Percentiles rank a stretch among this genome's conserved stretches.
phyloP scores from a whole-genome alignment of 805 yeast species.

The Candida mattraensis region DNA sequence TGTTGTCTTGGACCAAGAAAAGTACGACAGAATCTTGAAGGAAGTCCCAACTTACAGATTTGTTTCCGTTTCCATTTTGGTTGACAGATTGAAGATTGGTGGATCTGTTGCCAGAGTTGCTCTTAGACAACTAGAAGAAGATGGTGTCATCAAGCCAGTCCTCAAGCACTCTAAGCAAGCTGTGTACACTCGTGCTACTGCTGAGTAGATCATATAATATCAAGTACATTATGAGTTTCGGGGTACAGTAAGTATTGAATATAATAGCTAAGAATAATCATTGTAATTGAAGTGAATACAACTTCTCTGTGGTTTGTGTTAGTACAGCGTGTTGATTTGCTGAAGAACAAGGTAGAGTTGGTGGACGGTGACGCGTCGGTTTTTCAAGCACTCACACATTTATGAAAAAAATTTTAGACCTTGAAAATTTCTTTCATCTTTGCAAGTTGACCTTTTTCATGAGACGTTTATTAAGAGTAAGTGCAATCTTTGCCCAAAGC shows the following conservation, averaged over 20 bases:
- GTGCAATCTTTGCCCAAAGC: constrained; percentile 7
- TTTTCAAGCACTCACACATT: too few relatives aligned
- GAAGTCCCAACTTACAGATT: constrained; percentile 99
- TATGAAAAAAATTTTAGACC: constrained; percentile 4
- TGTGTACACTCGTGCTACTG: constrained; percentile 87
- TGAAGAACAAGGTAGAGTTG: too few relatives aligned
- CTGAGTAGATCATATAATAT: constrained; percentile 46
- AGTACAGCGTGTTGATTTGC: too few relatives aligned
- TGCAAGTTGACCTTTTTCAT: too few relatives aligned
- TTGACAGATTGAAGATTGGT: constrained; percentile 98
- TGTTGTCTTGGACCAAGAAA: constrained; percentile 95
- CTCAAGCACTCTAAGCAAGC: constrained; percentile 95
- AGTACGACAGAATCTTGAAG: constrained; percentile 98
- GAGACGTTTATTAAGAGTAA: too few relatives aligned
- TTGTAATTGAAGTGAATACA: neutral
- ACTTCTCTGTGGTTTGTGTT: constrained; percentile 3
- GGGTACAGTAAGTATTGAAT: constrained; percentile 5
- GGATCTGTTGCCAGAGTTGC: constrained; percentile 99
- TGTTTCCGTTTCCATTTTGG: constrained; percentile 96
- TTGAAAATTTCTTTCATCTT: neutral
- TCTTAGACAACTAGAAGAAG: constrained; percentile 89
- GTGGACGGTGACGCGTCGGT: too few relatives aligned
- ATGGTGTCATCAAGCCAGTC: constrained; percentile 93
- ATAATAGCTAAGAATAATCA: constrained; percentile 7
- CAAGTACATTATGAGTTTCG: constrained; percentile 4